A percentile compares a stretch with the other conserved stretches of the same genome.
Conservation (phyloP, 139 green algal species). For the Coelastrella sp. region DNA sequence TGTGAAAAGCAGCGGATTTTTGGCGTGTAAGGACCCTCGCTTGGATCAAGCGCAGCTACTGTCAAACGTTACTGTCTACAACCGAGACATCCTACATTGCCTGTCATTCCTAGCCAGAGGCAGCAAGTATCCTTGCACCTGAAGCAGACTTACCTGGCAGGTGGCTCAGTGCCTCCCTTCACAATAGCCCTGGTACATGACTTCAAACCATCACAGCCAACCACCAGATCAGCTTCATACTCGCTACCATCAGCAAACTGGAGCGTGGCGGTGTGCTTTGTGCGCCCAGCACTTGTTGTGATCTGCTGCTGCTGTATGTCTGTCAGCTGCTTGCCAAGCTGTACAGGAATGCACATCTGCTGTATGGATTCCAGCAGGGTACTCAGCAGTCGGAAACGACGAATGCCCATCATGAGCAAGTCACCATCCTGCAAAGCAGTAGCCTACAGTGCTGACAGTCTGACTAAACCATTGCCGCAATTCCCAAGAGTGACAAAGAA, state of each 20-base stretch:
- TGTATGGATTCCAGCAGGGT: slow-evolving; percentile 12
- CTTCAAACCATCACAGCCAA: slow-evolving; percentile 46
- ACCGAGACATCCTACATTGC: too few species aligned
- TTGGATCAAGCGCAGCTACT: too few species aligned
- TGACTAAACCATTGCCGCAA: neutral
- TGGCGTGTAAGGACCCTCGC: too few species aligned
- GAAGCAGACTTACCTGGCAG: slow-evolving; percentile 33
- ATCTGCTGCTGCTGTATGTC: neutral
- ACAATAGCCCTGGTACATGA: slow-evolving; percentile 4
- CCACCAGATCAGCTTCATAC: slow-evolving; percentile 41
- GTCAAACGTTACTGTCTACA: too few species aligned
- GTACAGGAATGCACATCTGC: slow-evolving; percentile 11
- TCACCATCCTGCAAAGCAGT: neutral
- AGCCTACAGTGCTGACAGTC: neutral
- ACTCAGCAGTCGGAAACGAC: slow-evolving; percentile 30
- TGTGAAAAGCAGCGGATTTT: too few species aligned
- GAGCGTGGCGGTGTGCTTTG: neutral
- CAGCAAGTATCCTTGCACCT: too few species aligned
- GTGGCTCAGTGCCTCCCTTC: slow-evolving; percentile 9
- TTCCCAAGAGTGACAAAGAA: neutral
- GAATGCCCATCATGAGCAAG: slow-evolving; percentile 17
- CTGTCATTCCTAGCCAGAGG: too few species aligned
- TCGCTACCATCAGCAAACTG: slow-evolving; percentile 20
- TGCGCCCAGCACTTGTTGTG: neutral
- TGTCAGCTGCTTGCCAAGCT: slow-evolving; percentile 22